Evolutionary conservation across 163 green algal species (phyloP), one percentile per base, ranked within the genome.

Genomic region (Prototheca wickerhamii): DNA sequence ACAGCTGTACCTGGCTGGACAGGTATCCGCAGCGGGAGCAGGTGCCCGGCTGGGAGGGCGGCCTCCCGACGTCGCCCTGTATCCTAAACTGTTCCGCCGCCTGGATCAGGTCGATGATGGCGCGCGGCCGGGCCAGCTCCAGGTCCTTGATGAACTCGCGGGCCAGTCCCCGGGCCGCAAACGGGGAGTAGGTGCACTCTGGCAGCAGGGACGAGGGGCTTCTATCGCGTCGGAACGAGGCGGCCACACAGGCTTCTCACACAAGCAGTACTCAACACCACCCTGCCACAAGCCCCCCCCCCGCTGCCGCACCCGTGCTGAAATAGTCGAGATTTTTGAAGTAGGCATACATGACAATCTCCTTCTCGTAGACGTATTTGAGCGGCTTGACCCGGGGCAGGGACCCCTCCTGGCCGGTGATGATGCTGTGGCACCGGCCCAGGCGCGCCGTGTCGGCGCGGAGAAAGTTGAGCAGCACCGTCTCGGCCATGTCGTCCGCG

Each of bases 331-430:
- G 85, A 44, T 80, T 85, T 68, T 98, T 97, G 83, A 96, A 98
- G 85, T 97, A 94, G 7, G 92, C 92, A 71, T 98, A 98, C 87
- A 98, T 95, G 20, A 98, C 92, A 71, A 98, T 98, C 75, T 98
- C 92, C 84, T 97, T 97, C 72, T 97, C 91, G 60, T 74, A 74
- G 35, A 65, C 79, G 61, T 89, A 94, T 69, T 96, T 97, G 83
- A 98, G 96, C 3, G 92, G 92, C 78, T 98, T 98, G 29, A 95
- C 86, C 4, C 92, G 77, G 8, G 92, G 92, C 62, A 98, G 80
- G 21, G 74, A 58, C 20, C 78, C 70, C 51, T 84, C 82, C 66
- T 89, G 86, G 2, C 91, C 91, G 3, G 91, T 98, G 28, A 91
- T 79, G 33, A 84, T 83, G 56, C 74, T 74, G 12, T 87, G 71